Conservation (phyloP, 163 green algal species). For the Chloromonas sp. region DNA sequence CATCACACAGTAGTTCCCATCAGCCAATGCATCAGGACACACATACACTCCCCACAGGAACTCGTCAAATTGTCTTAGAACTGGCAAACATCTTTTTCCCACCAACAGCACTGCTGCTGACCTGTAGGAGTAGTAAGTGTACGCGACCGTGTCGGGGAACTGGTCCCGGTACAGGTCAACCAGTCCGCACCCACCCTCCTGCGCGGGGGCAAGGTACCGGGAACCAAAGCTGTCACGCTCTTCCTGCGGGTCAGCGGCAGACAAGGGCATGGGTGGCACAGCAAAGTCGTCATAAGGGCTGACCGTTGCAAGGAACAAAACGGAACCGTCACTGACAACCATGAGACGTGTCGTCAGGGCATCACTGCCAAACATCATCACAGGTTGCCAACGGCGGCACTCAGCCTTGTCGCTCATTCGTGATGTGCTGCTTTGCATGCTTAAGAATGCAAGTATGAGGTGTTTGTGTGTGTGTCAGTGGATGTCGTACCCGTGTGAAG, state of each 20-base stretch:
- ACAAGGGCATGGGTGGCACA: too few species aligned
- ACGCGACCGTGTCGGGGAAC: constrained; percentile 49
- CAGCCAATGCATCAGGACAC: not conserved
- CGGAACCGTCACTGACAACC: too few species aligned
- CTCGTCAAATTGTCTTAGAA: too few species aligned
- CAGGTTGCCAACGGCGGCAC: too few species aligned
- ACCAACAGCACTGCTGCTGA: not conserved
- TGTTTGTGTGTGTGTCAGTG: not conserved
- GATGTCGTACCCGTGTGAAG: constrained; percentile 50
- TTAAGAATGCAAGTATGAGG: not conserved
- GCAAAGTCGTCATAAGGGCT: too few species aligned
- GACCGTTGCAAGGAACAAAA: too few species aligned
- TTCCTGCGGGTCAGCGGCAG: constrained; percentile 8
- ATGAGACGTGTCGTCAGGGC: too few species aligned
- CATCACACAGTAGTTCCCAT: not conserved
- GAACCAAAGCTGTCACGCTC: constrained; percentile 27
- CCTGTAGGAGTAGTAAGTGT: constrained; percentile 46
- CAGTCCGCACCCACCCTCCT: constrained; percentile 35
- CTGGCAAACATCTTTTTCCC: too few species aligned
- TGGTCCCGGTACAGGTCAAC: constrained; percentile 57
- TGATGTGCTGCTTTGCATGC: not conserved
- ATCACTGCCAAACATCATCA: too few species aligned
- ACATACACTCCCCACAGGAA: not conserved
- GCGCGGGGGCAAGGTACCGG: not conserved
- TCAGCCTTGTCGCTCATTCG: too few species aligned